Evolutionary conservation across 495 filamentous ascomycete genomes (phyloP).

Genomic region (Lasiosphaeria ovina): DNA sequence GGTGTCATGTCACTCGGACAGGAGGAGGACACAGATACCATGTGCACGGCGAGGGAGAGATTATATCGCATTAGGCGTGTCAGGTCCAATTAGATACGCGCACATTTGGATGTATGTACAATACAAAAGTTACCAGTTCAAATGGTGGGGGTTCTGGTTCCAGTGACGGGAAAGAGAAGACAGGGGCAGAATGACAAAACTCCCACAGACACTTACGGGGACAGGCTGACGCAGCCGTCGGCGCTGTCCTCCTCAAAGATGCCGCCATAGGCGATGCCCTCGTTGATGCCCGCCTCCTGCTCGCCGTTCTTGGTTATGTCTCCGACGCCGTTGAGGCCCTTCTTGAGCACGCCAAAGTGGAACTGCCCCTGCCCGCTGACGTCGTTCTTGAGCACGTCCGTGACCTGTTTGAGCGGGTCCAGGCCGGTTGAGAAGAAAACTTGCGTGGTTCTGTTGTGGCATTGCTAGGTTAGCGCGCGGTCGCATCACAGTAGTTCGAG

Average conservation of each 20-base stretch:
- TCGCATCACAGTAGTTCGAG: not conserved
- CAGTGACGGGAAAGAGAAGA: not conserved
- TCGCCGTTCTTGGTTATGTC: slow-evolving; percentile 42
- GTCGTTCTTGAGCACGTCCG: slow-evolving; percentile 35
- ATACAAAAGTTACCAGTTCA: not conserved
- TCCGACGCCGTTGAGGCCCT: slow-evolving; percentile 33
- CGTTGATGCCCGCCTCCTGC: slow-evolving; percentile 41
- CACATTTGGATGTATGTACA: not conserved
- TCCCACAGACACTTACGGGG: slow-evolving; percentile 3
- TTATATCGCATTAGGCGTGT: not conserved
- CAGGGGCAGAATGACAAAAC: not conserved
- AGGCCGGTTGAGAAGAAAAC: slow-evolving; percentile 40
- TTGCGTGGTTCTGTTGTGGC: slow-evolving; percentile 32
- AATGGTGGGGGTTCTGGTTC: not conserved
- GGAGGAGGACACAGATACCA: not conserved
- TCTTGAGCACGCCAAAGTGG: slow-evolving; percentile 49
- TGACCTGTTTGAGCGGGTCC: slow-evolving; percentile 33
- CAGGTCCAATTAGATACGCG: no score
- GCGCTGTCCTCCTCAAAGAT: slow-evolving; percentile 47
- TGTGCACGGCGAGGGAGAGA: not conserved
- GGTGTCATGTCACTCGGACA: no score
- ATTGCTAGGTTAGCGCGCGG: not conserved
- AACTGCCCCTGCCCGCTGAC: slow-evolving; percentile 46
- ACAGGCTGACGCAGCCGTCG: slow-evolving; percentile 34
- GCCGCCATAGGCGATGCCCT: slow-evolving; percentile 47